phyloP scores from a whole-genome alignment of 148 eudicot species.

The Nepenthes mirabilis region DNA sequence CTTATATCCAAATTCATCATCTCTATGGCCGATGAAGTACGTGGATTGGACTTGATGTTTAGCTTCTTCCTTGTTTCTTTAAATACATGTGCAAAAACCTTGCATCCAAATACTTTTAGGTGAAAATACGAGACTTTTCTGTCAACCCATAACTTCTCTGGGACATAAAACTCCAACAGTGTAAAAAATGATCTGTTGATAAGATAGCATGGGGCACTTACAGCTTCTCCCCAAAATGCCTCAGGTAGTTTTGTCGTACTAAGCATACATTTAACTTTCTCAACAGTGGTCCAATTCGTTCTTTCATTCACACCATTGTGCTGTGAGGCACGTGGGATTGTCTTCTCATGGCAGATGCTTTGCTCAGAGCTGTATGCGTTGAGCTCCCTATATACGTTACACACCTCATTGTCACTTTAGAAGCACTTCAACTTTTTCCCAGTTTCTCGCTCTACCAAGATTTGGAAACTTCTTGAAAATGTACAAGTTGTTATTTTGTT shows the following conservation, averaged over 20 bases:
- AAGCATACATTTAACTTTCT: slow-evolving; percentile 8
- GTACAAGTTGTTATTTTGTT: not conserved
- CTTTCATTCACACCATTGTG: slow-evolving; percentile 3
- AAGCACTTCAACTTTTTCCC: not conserved
- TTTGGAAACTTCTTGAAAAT: not conserved
- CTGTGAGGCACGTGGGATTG: slow-evolving; percentile 2
- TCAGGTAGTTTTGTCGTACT: slow-evolving; percentile 1
- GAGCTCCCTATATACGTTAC: not conserved
- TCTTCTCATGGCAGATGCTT: not conserved
- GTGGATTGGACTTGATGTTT: not conserved
- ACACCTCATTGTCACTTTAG: not conserved
- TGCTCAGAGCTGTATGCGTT: not conserved
- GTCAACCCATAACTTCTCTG: slow-evolving; percentile 1
- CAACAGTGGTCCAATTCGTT: slow-evolving; percentile 9
- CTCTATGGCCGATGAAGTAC: not conserved
- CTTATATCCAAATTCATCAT: slow-evolving; percentile 5
- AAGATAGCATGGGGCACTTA: not conserved
- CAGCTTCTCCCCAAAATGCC: slow-evolving; percentile 9
- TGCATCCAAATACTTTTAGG: slow-evolving; percentile 12
- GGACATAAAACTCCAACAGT: slow-evolving; percentile 9
- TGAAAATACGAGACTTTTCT: slow-evolving; percentile 5
- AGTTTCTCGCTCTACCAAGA: not conserved
- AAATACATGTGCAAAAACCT: slow-evolving; percentile 6
- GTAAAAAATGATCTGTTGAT: slow-evolving; percentile 11
- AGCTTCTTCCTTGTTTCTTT: slow-evolving; percentile 7